A percentile compares a stretch with the other conserved stretches of the same genome.
These are phyloP conservation scores for Dactylis glomerata DNA, from an alignment of 176 grass and related monocot genomes.

Conservation along the genomic window DNA sequence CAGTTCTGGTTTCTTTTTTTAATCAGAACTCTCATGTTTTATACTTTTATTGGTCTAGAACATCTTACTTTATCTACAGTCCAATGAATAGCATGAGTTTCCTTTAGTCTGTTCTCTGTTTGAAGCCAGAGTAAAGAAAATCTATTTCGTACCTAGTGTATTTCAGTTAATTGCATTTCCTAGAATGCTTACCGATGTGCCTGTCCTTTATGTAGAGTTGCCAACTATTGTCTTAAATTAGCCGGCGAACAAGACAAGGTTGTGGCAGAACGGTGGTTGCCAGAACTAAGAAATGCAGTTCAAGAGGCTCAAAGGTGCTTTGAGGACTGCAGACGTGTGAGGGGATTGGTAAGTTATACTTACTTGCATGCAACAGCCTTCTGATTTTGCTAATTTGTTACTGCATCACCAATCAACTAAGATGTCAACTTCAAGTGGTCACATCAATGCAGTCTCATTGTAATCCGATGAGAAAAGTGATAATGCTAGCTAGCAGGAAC, in stretches of 20 bases:
- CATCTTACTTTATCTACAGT: not conserved
- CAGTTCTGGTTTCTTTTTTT: not conserved
- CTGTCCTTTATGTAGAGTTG: constrained; percentile 59
- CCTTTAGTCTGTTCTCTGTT: not conserved
- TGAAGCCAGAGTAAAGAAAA: not conserved
- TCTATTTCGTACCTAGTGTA: not conserved
- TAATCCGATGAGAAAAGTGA: not conserved
- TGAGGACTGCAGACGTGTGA: constrained; percentile 69
- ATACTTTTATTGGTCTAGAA: not conserved
- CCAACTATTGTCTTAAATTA: constrained; percentile 92
- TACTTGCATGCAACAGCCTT: not conserved
- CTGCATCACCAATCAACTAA: not conserved
- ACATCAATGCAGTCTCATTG: not conserved
- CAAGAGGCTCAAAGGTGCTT: constrained; percentile 82
- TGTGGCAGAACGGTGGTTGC: constrained; percentile 76
- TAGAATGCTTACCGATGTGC: constrained; percentile 17
- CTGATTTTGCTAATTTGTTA: not conserved
- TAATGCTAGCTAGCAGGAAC: not conserved
- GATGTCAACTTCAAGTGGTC: not conserved
- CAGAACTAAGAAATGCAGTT: constrained; percentile 75
- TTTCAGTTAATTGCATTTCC: not conserved
- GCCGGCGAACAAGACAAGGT: constrained; percentile 87
- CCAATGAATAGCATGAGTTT: not conserved
- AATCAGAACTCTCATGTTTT: not conserved
- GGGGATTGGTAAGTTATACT: constrained; percentile 68